Conservation (phyloP, 176 grass and related monocot species). For the Poa pratensis region DNA sequence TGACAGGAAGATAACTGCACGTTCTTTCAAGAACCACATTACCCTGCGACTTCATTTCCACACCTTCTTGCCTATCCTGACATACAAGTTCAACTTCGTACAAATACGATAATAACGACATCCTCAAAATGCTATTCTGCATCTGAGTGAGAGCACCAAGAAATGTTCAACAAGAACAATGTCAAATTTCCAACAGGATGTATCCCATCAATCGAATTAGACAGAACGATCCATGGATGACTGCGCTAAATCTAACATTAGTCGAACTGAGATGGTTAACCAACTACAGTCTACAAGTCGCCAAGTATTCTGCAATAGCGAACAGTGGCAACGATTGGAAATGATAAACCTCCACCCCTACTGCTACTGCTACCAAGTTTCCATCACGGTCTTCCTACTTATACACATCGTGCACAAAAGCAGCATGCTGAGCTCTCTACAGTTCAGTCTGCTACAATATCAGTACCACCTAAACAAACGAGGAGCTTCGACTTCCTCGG, state of each 20-base stretch:
- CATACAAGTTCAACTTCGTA: not conserved
- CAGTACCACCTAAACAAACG: slow-evolving; percentile 62
- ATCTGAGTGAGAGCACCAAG: not conserved
- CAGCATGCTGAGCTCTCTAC: not conserved
- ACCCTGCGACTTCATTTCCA: not conserved
- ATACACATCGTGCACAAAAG: slow-evolving; percentile 26
- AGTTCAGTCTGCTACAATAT: not conserved
- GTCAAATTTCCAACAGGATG: not conserved
- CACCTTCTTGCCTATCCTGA: too few species aligned
- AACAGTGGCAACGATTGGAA: slow-evolving; percentile 19
- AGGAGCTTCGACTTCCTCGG: slow-evolving; percentile 48
- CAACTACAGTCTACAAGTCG: slow-evolving; percentile 2
- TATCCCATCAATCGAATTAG: not conserved
- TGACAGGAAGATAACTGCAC: not conserved
- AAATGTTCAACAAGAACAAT: not conserved
- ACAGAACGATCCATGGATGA: not conserved
- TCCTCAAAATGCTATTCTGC: not conserved
- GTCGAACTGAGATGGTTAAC: slow-evolving; percentile 25
- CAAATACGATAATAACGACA: not conserved
- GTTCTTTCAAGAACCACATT: not conserved
- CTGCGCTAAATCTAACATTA: slow-evolving; percentile 39
- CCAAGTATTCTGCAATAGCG: not conserved
- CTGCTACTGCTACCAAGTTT: slow-evolving; percentile 33
- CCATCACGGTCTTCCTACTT: slow-evolving; percentile 19
- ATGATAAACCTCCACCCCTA: slow-evolving; percentile 21